Evolutionary conservation across 306 rosid species (phyloP), one percentile per base, ranked within the genome.

Genomic region (Quercus ilex): DNA sequence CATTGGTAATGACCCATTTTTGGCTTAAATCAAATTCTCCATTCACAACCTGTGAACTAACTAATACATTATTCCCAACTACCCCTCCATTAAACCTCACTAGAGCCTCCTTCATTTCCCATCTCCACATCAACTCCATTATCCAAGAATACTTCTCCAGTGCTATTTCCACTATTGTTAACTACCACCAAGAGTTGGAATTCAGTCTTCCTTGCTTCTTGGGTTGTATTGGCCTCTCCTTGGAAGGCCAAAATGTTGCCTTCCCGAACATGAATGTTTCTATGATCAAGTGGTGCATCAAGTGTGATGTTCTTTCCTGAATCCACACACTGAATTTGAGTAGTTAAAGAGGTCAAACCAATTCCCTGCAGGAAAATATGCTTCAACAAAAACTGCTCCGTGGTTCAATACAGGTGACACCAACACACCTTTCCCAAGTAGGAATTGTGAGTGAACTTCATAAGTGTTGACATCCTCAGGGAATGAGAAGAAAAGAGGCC

Each of bases 401-500:
- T 87, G 67, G 52, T 81, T 68, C 58, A 94, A 64, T 8, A 87
- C 97, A 65, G 97, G 99, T 43, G 97, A 92, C 26, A 94, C 91
- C 70, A 94, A 59, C 57, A 92, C 90, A n/a, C 92, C 97, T 86
- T 79, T 84, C 11, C 97, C 97, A 53, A 94, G 58, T 12, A 92
- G 83, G 84, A 92, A 94, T 81, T 90, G 97, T 21, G 97, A 85
- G 76, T 31, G 77, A 86, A 91, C 85, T 28, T 84, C 89, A 6
- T 88, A 86, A 21, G 97, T 88, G 35, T 65, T 79, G 81, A 69
- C 74, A 83, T 94, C 97, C 53, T 88, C 84, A 5, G 95, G 97
- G 90, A 94, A 94, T 17, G 97, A 92, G 87, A 94, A 94, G 91
- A 94, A 92, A 41, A 92, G 86, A 5, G 99, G 97, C 17, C 97